Evolutionary conservation across 257 asterid genomes (phyloP), one percentile per base, ranked within the genome.

Genomic region (Henckelia pumila): DNA sequence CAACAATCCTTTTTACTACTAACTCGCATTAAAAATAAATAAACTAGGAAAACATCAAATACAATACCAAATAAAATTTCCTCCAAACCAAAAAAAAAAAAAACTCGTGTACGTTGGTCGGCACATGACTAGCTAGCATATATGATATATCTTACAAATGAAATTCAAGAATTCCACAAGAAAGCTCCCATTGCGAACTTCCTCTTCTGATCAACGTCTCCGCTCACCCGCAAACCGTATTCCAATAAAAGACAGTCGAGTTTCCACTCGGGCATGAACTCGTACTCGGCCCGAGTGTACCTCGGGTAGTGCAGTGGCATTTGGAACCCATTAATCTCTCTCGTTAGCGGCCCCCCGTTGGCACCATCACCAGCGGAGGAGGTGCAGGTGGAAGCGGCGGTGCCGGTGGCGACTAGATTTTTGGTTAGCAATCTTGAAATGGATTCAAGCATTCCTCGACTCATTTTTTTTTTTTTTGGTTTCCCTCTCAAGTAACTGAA

Each of bases 271-370:
- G 88, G 82, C 95, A 87, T 85, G 53, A n/a, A 47, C 37, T 84
- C 86, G 44, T 87, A 84, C 17, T 84, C 91, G 0, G 76, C 79
- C 55, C 77, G 78, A 2, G 72, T 79, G 87, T 84, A 87, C 76
- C 83, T 82, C 4, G 95, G 95, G 37, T 87, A 84, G 70, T 87
- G 95, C 79, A 87, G 59, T 5, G 91, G 91, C 95, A 87, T 87
- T 60, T 81, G 89, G 69, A 87, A 86, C 2, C 78, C 85, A 11
- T 83, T 77, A 9, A 79, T 69, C 14, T 81, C 87, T 25, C 67
- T 69, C 17, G 62, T 68, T 6, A 67, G 56, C 64, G 49, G 61
- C 29, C 68, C 75, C 29, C 68, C 75, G 5, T 76, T 69, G 8
- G 60, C 50, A 7, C 35, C 26, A 20, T 30, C 37, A 14, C 60